Evolutionary conservation across 2,329 filamentous ascomycete species (phyloP).

Genomic region (Onygenales sp.): DNA sequence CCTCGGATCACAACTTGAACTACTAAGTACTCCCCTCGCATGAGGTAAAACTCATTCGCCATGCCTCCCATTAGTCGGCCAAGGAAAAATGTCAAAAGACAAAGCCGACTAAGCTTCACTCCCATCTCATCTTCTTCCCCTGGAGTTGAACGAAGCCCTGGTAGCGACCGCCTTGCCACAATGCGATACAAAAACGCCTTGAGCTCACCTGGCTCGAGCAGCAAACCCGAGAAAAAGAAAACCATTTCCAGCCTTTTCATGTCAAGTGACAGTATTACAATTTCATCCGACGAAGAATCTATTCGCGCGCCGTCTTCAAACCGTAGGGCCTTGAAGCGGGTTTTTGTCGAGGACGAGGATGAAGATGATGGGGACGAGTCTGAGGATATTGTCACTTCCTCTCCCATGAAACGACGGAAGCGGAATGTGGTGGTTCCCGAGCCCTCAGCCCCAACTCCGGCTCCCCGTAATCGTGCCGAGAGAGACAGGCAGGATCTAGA

Average conservation of each 20-base stretch:
- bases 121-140: slow-evolving; percentile 22
- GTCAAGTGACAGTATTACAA: neutral
- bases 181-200: slow-evolving; percentile 25
- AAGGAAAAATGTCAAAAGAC: slow-evolving; percentile 13
- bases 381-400: slow-evolving; percentile 18
- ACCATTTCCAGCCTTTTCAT: neutral
- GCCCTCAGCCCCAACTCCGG: slow-evolving; percentile 16
- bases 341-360: slow-evolving; percentile 17
- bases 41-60: neutral
- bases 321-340: slow-evolving; percentile 21
- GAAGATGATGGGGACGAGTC: slow-evolving; percentile 20
- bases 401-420: slow-evolving; percentile 18
- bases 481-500: slow-evolving; percentile 34
- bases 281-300: slow-evolving; percentile 4
- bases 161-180: slow-evolving; percentile 21
- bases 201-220: slow-evolving; percentile 8
- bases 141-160: slow-evolving; percentile 12
- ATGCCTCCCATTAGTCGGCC: neutral
- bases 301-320: slow-evolving; percentile 3
- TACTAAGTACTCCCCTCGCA: neutral
- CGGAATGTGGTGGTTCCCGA: neutral
- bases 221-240: neutral
- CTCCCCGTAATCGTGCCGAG: slow-evolving; percentile 16
- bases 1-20: neutral
- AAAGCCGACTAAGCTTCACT: slow-evolving; percentile 36